A percentile compares a stretch with the other conserved stretches of the same genome.
Conservation (phyloP, 2,329 filamentous ascomycete genomes). For the Talaromyces sp. region DNA sequence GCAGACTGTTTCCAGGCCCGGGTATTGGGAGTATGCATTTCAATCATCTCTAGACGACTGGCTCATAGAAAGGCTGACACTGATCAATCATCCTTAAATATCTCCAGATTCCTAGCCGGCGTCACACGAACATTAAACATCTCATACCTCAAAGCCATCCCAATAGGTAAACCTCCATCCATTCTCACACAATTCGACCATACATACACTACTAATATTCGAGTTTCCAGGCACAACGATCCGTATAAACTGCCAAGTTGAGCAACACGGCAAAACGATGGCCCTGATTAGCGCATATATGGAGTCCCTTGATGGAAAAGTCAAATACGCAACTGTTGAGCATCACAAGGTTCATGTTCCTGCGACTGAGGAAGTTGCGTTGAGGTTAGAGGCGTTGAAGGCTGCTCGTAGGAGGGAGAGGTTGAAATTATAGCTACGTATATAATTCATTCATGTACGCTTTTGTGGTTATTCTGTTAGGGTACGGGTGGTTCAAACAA, state of each 20-base stretch:
- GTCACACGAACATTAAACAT: constrained; percentile 48
- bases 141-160: constrained; percentile 49
- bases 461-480: no score
- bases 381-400: constrained; percentile 8
- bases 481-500: no score
- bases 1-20: constrained; percentile 44
- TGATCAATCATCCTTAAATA: background rate
- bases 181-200: background rate
- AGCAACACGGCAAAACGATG: constrained; percentile 48
- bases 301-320: constrained; percentile 46
- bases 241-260: constrained; percentile 40
- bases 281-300: constrained; percentile 49
- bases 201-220: background rate
- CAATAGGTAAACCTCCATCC: constrained; percentile 34
- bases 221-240: constrained; percentile 36
- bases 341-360: constrained; percentile 50
- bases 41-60: background rate
- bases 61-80: background rate
- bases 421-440: constrained; percentile 4
- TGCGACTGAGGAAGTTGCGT: constrained; percentile 35
- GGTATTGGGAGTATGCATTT: constrained; percentile 46
- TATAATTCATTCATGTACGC: no score
- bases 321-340: constrained; percentile 47
- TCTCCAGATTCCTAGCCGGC: constrained; percentile 43
- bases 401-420: constrained; percentile 5